These are phyloP conservation scores for Chaetomiaceae sp. DNA, from an alignment of 2,329 filamentous ascomycete genomes.

Conservation along the genomic window DNA sequence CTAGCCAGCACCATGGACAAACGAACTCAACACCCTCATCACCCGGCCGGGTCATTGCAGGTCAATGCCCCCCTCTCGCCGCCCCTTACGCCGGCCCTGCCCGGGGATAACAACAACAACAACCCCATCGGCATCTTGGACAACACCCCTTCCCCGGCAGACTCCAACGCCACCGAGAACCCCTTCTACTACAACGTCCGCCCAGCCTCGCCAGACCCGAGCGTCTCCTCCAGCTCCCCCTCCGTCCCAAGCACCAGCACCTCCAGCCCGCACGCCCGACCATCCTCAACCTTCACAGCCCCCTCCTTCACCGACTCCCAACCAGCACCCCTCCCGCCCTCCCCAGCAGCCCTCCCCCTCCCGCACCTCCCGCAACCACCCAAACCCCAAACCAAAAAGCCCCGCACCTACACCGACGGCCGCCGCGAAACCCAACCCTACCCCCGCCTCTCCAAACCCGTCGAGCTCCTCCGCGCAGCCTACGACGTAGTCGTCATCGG, in stretches of 20 bases:
- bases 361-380: neutral
- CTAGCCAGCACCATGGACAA: conserved; percentile 19
- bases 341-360: neutral
- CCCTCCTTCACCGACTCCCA: conserved; percentile 11
- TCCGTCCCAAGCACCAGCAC: neutral
- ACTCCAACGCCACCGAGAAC: neutral
- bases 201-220: conserved; percentile 9
- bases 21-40: neutral
- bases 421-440: conserved; percentile 31
- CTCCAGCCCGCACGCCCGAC: neutral
- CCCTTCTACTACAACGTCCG: neutral
- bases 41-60: conserved; percentile 12
- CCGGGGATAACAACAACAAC: neutral
- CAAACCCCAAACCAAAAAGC: conserved; percentile 3
- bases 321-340: no score
- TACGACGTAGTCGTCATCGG: conserved; percentile 67
- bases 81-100: conserved; percentile 21
- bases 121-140: conserved; percentile 11
- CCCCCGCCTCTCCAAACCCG: conserved; percentile 51
- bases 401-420: conserved; percentile 29
- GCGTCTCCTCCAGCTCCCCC: conserved; percentile 1
- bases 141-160: neutral
- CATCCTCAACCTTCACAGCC: conserved; percentile 4
- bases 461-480: conserved; percentile 50
- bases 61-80: conserved; percentile 21